A percentile compares a stretch with the other conserved stretches of the same genome.
Conservation (phyloP, 169 alveolate genomes). For the Plasmodium reichenowi region DNA sequence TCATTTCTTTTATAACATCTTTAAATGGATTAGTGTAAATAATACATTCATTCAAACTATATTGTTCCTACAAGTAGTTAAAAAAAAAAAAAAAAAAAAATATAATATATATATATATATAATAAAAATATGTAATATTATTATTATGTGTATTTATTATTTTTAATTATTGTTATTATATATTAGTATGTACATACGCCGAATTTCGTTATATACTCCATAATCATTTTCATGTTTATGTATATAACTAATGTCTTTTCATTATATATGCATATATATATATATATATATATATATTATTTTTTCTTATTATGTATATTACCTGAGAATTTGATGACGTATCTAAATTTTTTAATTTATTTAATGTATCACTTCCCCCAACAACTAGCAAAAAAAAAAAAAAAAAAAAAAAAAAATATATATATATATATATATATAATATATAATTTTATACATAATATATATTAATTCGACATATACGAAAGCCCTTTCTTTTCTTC, state of each 20-base stretch:
- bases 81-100: background rate
- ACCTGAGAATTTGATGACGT: constrained; percentile 16
- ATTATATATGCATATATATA: too few relatives aligned
- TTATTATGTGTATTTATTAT: background rate
- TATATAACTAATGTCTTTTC: too few relatives aligned
- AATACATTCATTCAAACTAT: constrained; percentile 42
- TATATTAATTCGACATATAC: background rate
- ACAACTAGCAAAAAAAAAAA: constrained; percentile 28
- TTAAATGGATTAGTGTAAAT: constrained; percentile 72
- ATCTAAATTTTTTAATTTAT: constrained; percentile 55
- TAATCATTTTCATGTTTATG: too few relatives aligned
- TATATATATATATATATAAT: background rate
- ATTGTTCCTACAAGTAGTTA: constrained; percentile 6
- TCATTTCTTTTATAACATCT: constrained; percentile 67
- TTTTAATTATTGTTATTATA: background rate
- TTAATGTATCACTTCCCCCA: constrained; percentile 70
- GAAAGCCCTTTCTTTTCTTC: background rate
- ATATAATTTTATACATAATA: constrained; percentile 4
- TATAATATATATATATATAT: background rate
- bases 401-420: background rate
- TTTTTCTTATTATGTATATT: constrained; percentile 10
- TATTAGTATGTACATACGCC: constrained; percentile 1
- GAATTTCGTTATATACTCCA: too few relatives aligned
- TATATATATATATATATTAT: background rate
- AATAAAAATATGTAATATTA: background rate